phyloP scores from a whole-genome alignment of 352 stramenopile genomes.

The Globisporangium takayamanum region DNA sequence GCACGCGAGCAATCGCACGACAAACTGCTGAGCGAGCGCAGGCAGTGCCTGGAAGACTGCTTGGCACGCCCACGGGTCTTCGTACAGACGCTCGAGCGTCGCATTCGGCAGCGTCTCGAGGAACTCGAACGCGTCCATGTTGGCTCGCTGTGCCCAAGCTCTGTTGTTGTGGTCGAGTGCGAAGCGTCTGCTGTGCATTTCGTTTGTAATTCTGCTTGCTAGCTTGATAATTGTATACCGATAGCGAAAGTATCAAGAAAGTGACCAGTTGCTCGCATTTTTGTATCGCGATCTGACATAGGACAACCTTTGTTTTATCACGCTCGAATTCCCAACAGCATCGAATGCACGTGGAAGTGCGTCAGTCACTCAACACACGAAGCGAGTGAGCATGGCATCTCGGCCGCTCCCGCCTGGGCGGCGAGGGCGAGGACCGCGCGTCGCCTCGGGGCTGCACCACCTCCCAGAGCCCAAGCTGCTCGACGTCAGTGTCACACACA shows the following conservation, averaged over 20 bases:
- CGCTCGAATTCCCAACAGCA: neutral
- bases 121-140: conserved; percentile 85
- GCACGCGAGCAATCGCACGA: conserved; percentile 80
- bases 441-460: conserved; percentile 9
- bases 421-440: conserved; percentile 8
- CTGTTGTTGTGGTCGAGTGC: neutral
- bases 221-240: neutral
- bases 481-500: neutral
- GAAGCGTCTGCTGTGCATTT: neutral
- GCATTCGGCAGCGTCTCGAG: conserved; percentile 70
- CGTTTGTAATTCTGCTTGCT: neutral
- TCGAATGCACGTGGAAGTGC: no score
- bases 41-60: conserved; percentile 85
- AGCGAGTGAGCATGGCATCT: conserved; percentile 8
- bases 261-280: neutral
- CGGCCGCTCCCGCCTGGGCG: conserved; percentile 15
- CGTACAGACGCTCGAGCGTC: conserved; percentile 74
- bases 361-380: no score
- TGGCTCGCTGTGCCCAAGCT: neutral
- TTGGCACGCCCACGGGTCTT: conserved; percentile 86
- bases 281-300: neutral
- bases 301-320: neutral
- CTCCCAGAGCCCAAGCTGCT: conserved; percentile 13
- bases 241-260: neutral
- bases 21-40: conserved; percentile 85